Evolutionary conservation across 805 yeast genomes (phyloP), one percentile per base, ranked within the genome.

Genomic region (Wickerhamomyces chambardii): DNA sequence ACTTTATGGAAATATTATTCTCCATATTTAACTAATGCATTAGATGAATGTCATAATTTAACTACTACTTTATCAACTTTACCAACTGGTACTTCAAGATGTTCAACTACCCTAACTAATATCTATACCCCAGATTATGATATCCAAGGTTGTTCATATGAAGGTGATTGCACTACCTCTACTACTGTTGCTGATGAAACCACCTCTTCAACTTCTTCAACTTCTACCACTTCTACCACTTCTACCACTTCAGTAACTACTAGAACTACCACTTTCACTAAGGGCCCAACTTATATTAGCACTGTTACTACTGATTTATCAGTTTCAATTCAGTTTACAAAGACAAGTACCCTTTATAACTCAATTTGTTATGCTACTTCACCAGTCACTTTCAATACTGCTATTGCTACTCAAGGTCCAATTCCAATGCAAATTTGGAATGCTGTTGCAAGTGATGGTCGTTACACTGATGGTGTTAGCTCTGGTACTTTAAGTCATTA

Each of bases 1-100:
- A 55, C 59, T 43, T 36, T 56, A 26, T 56, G 53, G 53, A 31
- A 42, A 12, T 50, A 53, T 38, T 55, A 55, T 37, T 48, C 46
- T n/a, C 12, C 30, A 1, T 53, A 36, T 42, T 41, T 56, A 27
- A 32, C 43, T 3, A 36, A 40, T 15, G 47, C 58, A 5, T 39
- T 53, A 33, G 42, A 37, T 15, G 47, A 31, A 12, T 55, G 58
- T 41, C 17, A 15, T 15, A 32, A 41, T 10, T 41, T 41, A 25
- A 24, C 26, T 11, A 14, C 21, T 11, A 22, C 28, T 9, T 6
- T 29, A 12, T 34, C 44, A 14, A 38, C 50, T 17, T 32, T 41
- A 10, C 56, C 58, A 39, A 53, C 58, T 25, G 59, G 57, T 33
- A 46, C 56, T 11, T 17, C 32, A 3, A 50, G 58, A 41, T 32